Evolutionary conservation across 2,329 filamentous ascomycete species (phyloP), one percentile per base, ranked within the genome.

Genomic region (Fusarium sambucinum): DNA sequence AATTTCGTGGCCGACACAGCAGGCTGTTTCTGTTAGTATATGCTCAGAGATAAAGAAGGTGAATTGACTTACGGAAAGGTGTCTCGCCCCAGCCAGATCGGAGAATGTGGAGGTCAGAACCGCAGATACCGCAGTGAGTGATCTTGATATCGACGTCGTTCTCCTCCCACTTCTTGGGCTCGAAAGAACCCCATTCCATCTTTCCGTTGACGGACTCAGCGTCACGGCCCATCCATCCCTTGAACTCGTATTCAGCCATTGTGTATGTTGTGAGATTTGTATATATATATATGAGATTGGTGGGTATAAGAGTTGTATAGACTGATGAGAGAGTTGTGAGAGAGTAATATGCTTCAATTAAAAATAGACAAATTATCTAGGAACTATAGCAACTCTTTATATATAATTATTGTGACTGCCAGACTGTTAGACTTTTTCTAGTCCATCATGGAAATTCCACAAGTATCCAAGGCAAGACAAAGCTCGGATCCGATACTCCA

Each of bases 61-160:
- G 19, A 6, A 9, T 17, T n/a, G 37, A 74, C 79, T 59, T 73
- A 80, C 80, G 78, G 61, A 81, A 82, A 3, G 75, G 73, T 12
- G 80, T 80, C 48, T 76, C 72, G 41, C 66, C 76, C 84, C 84
- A 86, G 50, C 83, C 87, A 17, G 84, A 86, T 38, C 83, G 80
- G 11, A 89, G 79, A 16, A 80, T 83, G 79, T 90, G 87, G 50
- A 89, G 55, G 70, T 90, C 87, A 3, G 83, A 85, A 38, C 86
- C 88, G 76, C 88, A 90, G 73, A 90, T 83, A 60, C 88, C 88
- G 74, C 88, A 90, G 79, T 90, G 87, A 2, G 86, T 84, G 71
- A 91, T 79, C 75, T 86, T 80, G 72, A 91, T 88, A 75, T 91
- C 89, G 60, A 91, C 80, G 66, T 90, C 87, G 54, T 83, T 84